These are phyloP conservation scores for Galerina marginata DNA, from an alignment of 768 basidiomycete species.

Conservation along the genomic window DNA sequence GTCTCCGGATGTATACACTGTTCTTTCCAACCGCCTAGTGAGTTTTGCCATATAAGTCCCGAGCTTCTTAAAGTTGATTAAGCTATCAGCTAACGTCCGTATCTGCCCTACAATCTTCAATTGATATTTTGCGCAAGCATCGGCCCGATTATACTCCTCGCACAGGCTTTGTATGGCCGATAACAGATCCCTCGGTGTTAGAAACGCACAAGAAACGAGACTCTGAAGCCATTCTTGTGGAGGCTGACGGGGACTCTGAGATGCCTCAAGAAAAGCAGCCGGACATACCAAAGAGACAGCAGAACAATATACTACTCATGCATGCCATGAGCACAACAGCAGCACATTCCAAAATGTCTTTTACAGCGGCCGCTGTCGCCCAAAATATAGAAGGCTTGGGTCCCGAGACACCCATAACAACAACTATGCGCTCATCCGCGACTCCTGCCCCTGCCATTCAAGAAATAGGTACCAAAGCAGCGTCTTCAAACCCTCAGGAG, in stretches of 20 bases:
- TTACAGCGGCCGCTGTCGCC: slow-evolving; percentile 43
- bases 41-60: slow-evolving; percentile 23
- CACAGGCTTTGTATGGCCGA: slow-evolving; percentile 86
- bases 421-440: slow-evolving; percentile 40
- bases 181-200: slow-evolving; percentile 58
- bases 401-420: slow-evolving; percentile 37
- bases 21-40: slow-evolving; percentile 86
- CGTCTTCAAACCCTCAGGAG: slow-evolving; percentile 52
- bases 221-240: slow-evolving; percentile 25
- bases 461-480: slow-evolving; percentile 36
- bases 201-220: slow-evolving; percentile 31
- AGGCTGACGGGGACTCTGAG: slow-evolving; percentile 18
- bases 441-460: slow-evolving; percentile 47
- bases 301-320: slow-evolving; percentile 71
- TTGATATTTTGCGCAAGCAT: slow-evolving; percentile 73
- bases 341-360: slow-evolving; percentile 62
- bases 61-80: slow-evolving; percentile 3
- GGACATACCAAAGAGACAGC: slow-evolving; percentile 55
- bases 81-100: slow-evolving; percentile 65
- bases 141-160: slow-evolving; percentile 85
- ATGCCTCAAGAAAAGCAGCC: slow-evolving; percentile 28
- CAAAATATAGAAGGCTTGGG: slow-evolving; percentile 31
- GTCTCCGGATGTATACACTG: slow-evolving; percentile 82
- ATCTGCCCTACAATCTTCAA: slow-evolving; percentile 74
- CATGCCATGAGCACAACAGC: slow-evolving; percentile 86